These are phyloP conservation scores for Diatrype stigma DNA, from an alignment of 2,329 filamentous ascomycete species.

Conservation along the genomic window DNA sequence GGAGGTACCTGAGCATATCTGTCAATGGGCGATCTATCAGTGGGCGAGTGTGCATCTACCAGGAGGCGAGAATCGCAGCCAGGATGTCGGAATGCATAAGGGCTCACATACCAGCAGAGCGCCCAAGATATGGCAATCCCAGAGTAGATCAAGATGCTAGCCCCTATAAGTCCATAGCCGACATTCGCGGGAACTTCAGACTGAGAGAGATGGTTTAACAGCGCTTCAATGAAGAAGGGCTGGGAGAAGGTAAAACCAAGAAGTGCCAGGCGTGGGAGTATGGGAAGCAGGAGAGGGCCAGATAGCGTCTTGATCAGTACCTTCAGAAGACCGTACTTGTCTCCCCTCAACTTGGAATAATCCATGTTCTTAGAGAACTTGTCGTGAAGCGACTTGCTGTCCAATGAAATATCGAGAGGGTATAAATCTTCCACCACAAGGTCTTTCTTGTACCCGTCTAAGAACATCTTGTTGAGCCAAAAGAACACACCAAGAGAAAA, in stretches of 20 bases:
- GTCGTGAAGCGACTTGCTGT: conserved; percentile 13
- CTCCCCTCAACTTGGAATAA: conserved; percentile 6
- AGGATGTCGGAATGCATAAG: too few species aligned
- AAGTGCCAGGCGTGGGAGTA: conserved; percentile 33
- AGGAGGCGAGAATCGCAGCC: too few species aligned
- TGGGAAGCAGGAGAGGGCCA: conserved; percentile 29
- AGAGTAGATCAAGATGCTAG: conserved; percentile 4
- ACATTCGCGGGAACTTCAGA: conserved; percentile 15
- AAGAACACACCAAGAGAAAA: conserved; percentile 26
- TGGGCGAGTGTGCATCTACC: too few species aligned
- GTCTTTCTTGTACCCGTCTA: conserved; percentile 27
- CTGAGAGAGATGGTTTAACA: conserved; percentile 30
- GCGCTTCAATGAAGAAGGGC: conserved; percentile 37
- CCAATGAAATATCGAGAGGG: conserved; percentile 21
- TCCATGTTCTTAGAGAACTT: conserved; percentile 7
- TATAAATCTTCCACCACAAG: conserved; percentile 29
- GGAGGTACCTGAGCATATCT: conserved; percentile 11
- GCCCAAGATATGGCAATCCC: conserved; percentile 34
- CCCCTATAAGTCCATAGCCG: conserved; percentile 7
- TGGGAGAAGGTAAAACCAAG: conserved; percentile 39
- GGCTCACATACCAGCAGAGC: conserved; percentile 29
- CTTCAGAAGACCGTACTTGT: conserved; percentile 25
- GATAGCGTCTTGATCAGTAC: conserved; percentile 26
- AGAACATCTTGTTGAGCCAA: conserved; percentile 29
- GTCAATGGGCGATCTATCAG: neutral